phyloP scores from a whole-genome alignment of 2,329 filamentous ascomycete genomes.

The Nigrograna mackinnonii region DNA sequence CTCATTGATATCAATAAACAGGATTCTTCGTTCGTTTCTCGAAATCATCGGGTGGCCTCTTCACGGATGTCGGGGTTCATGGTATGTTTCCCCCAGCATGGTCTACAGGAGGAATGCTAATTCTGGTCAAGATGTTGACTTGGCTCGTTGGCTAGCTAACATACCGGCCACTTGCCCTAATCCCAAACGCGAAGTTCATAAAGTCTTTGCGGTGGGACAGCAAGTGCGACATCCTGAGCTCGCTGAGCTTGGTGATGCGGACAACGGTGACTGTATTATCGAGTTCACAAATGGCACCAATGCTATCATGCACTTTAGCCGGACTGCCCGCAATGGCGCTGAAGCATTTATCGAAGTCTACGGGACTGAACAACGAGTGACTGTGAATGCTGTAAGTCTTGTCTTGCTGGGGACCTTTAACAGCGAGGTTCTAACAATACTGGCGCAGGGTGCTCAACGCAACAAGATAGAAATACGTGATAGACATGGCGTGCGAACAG shows the following conservation, averaged over 20 bases:
- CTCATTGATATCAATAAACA: neutral
- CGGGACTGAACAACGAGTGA: neutral
- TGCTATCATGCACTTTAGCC: neutral
- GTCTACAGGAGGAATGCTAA: neutral
- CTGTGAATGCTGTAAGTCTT: too few species aligned
- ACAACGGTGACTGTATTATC: neutral
- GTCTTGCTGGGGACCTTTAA: too few species aligned
- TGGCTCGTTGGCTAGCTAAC: neutral
- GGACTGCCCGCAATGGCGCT: neutral
- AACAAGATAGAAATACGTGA: conserved; percentile 10
- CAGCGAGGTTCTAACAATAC: too few species aligned
- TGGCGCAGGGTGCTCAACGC: too few species aligned
- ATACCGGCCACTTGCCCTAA: neutral
- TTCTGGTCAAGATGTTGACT: neutral
- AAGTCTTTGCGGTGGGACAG: neutral
- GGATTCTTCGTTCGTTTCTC: conserved; percentile 9
- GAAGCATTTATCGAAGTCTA: neutral
- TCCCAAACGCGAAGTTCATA: neutral
- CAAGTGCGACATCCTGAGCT: neutral
- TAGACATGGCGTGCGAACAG: conserved; percentile 7
- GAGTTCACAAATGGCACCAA: neutral
- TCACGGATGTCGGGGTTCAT: conserved; percentile 8
- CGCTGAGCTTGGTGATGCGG: neutral
- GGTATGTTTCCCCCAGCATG: conserved; percentile 5
- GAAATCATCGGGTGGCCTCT: conserved; percentile 7